Percentiles rank a stretch among this genome's conserved stretches.
phyloP scores from a whole-genome alignment of 805 yeast species.

The Hanseniaspora thailandica region DNA sequence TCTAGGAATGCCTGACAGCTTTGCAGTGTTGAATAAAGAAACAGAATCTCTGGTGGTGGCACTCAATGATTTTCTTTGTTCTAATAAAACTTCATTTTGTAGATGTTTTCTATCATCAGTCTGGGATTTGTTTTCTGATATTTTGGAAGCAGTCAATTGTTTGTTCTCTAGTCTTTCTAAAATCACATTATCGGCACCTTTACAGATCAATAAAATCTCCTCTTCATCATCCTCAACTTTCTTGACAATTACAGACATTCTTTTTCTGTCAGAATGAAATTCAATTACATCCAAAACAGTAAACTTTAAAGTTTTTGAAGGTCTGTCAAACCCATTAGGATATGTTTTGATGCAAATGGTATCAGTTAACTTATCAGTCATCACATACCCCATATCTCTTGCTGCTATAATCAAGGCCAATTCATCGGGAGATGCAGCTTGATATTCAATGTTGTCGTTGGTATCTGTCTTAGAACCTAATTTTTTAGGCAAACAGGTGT shows the following conservation, averaged over 20 bases:
- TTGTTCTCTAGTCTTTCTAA: slow-evolving; percentile 55
- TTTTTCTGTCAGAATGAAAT: slow-evolving; percentile 73
- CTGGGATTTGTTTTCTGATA: slow-evolving; percentile 47
- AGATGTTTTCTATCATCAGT: slow-evolving; percentile 53
- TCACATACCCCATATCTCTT: slow-evolving; percentile 85
- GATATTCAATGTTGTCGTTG: slow-evolving; percentile 47
- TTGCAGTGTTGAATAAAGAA: slow-evolving; percentile 19
- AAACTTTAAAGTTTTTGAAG: slow-evolving; percentile 55
- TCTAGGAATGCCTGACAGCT: slow-evolving; percentile 5
- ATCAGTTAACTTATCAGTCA: slow-evolving; percentile 53
- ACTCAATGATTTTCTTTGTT: slow-evolving; percentile 38
- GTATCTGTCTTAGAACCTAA: slow-evolving; percentile 11
- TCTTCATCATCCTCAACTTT: slow-evolving; percentile 55
- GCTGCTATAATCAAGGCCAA: slow-evolving; percentile 89
- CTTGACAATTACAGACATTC: slow-evolving; percentile 81
- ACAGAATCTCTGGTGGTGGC: slow-evolving; percentile 16
- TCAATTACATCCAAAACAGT: slow-evolving; percentile 72
- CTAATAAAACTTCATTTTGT: slow-evolving; percentile 66
- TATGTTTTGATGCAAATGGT: slow-evolving; percentile 58
- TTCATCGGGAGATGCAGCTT: slow-evolving; percentile 95
- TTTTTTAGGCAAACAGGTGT: slow-evolving; percentile 71
- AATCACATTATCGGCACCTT: slow-evolving; percentile 92
- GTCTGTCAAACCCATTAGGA: slow-evolving; percentile 65
- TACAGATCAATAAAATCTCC: slow-evolving; percentile 60
- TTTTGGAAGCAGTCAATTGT: slow-evolving; percentile 50